A percentile compares a stretch with the other conserved stretches of the same genome.
phyloP scores from a whole-genome alignment of 2,329 filamentous ascomycete species.

The Sporothrix dimorphospora region DNA sequence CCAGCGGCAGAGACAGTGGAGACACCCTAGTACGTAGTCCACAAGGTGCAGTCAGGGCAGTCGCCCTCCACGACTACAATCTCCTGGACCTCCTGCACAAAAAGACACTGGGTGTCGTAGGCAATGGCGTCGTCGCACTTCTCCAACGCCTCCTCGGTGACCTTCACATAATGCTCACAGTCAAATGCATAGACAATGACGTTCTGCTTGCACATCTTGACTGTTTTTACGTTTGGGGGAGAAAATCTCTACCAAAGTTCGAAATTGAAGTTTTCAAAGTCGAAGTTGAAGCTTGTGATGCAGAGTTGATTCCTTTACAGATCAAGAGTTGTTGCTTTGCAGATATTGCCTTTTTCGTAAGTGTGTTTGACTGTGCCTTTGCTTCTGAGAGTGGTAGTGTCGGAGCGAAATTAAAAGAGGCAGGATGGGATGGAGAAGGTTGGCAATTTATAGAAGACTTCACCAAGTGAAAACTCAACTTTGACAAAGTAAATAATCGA shows the following conservation, averaged over 20 bases:
- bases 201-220: neutral
- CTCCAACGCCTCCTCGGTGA: neutral
- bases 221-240: neutral
- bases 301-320: no score
- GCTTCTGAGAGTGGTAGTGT: no score
- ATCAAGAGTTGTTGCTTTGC: no score
- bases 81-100: neutral
- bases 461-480: no score
- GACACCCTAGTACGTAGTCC: neutral
- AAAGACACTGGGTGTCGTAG: neutral
- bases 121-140: neutral
- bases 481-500: no score
- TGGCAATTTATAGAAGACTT: no score
- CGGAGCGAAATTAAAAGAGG: no score
- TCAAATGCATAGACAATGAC: neutral
- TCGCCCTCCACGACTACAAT: neutral
- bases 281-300: no score
- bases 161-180: neutral
- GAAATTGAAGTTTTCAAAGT: neutral
- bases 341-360: no score
- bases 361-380: no score
- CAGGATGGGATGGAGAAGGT: no score
- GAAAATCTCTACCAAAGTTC: neutral
- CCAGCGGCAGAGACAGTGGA: no score
- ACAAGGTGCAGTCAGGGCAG: neutral